Evolutionary conservation across 352 stramenopile species (phyloP).

Genomic region (Chrysophaeum taylorii): DNA sequence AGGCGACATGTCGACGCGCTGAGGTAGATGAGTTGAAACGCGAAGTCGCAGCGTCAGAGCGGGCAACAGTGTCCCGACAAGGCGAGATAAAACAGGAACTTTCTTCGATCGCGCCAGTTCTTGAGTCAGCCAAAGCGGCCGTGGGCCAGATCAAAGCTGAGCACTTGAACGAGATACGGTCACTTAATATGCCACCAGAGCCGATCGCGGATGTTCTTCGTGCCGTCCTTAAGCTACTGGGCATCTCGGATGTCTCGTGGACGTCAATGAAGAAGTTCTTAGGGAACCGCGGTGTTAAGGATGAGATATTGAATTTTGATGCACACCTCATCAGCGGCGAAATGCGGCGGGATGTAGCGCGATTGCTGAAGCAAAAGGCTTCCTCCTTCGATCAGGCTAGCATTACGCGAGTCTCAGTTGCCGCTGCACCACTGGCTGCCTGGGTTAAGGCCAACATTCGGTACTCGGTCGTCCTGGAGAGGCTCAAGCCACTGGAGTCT

Average conservation of each 20-base stretch:
- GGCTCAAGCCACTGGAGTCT: constrained; percentile 79
- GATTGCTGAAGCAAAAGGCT: constrained; percentile 79
- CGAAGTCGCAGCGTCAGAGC: constrained; percentile 68
- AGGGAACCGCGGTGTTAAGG: constrained; percentile 82
- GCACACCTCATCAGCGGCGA: constrained; percentile 73
- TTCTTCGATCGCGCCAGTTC: constrained; percentile 71
- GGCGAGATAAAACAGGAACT: constrained; percentile 81
- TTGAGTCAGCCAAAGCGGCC: constrained; percentile 75
- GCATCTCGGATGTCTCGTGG: constrained; percentile 83
- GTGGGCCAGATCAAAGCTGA: constrained; percentile 86
- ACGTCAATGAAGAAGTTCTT: constrained; percentile 93
- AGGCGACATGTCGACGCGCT: constrained; percentile 65
- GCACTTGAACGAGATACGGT: constrained; percentile 87
- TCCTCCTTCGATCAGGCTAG: constrained; percentile 81
- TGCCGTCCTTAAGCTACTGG: constrained; percentile 84
- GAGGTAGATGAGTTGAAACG: constrained; percentile 81
- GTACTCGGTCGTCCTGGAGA: constrained; percentile 86
- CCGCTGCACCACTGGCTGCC: constrained; percentile 75
- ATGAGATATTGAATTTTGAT: constrained; percentile 91
- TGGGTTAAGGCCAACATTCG: constrained; percentile 91
- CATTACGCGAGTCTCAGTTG: constrained; percentile 83
- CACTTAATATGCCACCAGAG: constrained; percentile 83
- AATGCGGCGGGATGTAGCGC: constrained; percentile 74
- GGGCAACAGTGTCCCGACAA: constrained; percentile 73
- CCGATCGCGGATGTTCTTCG: constrained; percentile 84